Evolutionary conservation across 2,329 filamentous ascomycete species (phyloP), one percentile per base, ranked within the genome.

Genomic region (Trichocomaceae sp.): DNA sequence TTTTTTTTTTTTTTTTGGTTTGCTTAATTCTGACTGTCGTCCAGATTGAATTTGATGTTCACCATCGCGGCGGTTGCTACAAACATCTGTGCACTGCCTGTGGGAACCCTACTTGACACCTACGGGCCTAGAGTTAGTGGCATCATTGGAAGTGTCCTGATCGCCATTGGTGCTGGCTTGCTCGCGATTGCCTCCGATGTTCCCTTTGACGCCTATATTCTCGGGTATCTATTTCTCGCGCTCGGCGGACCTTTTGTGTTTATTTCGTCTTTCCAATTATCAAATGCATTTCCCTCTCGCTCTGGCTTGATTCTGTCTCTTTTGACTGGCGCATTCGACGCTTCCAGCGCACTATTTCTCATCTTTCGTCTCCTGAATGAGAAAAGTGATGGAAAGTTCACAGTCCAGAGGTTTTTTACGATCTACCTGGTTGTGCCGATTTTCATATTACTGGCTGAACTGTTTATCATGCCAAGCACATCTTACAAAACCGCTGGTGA

Each of bases 401-500:
- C 80, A 45, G 80, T 85, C 22, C 77, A 81, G 48, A 77, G 77
- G 33, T 90, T 93, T 73, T 93, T 93, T 69, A 72, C 88, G 2
- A 64, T 71, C 12, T 95, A 93, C 64, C 79, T 93, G 15, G 60
- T 81, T 17, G 86, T 93, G 0, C 89, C 89, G 0, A 66, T 77
- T 2, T 75, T 83, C 52, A 88, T 93, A 52, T 64, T 85, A 13
- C 53, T 84, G 26, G 76, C 82, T 17, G 87, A 93, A 70, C 63
- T 92, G 23, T 79, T 83, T 41, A 63, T 92, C 60, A 85, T 95
- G 78, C 89, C 89, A 0, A 75, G 74, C 15, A 83, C 85, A 59
- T 90, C 86, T 1, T 93, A 93, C 76, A 91, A 93, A 71, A 92
- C 87, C 0, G 83, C 91, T 1, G 88, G 89, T 46, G 90, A 96